phyloP scores from a whole-genome alignment of 78 protist species.

The Creolimax fragrantissima region DNA sequence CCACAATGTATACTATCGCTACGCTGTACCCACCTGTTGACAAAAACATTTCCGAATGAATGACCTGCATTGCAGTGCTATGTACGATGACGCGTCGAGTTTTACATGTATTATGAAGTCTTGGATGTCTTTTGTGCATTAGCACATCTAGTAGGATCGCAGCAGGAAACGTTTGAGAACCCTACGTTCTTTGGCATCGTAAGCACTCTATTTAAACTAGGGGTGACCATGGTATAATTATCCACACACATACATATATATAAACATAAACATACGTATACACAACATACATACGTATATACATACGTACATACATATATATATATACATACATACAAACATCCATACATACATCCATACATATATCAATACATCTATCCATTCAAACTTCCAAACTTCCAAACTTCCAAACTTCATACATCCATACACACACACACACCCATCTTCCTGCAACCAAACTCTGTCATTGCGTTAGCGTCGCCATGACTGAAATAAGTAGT shows the following conservation, averaged over 20 bases:
- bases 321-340: not conserved
- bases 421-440: not conserved
- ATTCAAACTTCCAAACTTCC: not conserved
- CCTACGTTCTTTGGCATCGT: not conserved
- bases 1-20: too few relatives aligned
- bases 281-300: not conserved
- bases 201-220: not conserved
- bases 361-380: not conserved
- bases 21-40: too few relatives aligned
- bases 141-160: too few relatives aligned
- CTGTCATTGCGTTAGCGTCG: not conserved
- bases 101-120: too few relatives aligned
- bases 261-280: not conserved
- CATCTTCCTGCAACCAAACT: not conserved
- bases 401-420: not conserved
- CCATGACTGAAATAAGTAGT: not conserved
- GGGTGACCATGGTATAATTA: not conserved
- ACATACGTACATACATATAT: not conserved
- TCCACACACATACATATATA: not conserved
- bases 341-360: not conserved
- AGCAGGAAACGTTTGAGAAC: not conserved
- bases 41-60: too few relatives aligned
- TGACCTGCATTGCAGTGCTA: too few relatives aligned
- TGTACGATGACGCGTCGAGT: too few relatives aligned
- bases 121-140: too few relatives aligned